Evolutionary conservation across 345 rosid genomes (phyloP), one percentile per base, ranked within the genome.

Genomic region (Excoecaria agallocha): DNA sequence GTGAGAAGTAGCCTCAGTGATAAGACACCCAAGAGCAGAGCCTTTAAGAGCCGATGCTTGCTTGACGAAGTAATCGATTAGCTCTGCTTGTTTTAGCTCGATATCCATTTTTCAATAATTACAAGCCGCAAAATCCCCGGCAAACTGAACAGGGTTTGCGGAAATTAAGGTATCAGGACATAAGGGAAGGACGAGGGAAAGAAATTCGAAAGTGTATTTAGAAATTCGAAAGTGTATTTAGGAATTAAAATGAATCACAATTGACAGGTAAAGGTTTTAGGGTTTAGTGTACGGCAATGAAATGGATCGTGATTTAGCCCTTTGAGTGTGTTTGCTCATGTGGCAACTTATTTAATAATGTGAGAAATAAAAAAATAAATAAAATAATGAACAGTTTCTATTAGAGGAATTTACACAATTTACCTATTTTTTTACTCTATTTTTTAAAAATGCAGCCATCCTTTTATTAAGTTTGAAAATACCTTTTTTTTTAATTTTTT

Each of bases 1-100:
- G 63, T 94, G 86, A 75, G 97, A 90, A 60, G 97, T 92, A 77
- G 94, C 98, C 77, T 92, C 96, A 41, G 83, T 64, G 62, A 94
- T 71, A 78, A 94, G 71, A 39, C 91, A 57, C 9, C 68, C 78
- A n/a, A 92, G 87, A 12, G 85, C 83, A 15, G 93, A 74, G 66
- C 85, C 97, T 19, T 83, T 82, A 50, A 78, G 84, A 52, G 77
- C 41, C 68, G 91, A 85, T 60, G 92, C 89, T 79, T 85, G 87
- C 68, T 81, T 84, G 20, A 88, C 85, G 73, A 89, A 91, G 59
- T 84, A 81, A 67, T 90, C 93, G 77, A 92, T 90, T 43, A 85
- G 57, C 78, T 89, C 94, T 0, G 90, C 93, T 81, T 90, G 98
- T 61, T 79, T 90, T 63, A 89, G 91, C 77, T 94, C 97, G 80